Base-by-base conservation (phyloP, 2,329 filamentous ascomycete species). In the Xylariaceae sp. region DNA sequence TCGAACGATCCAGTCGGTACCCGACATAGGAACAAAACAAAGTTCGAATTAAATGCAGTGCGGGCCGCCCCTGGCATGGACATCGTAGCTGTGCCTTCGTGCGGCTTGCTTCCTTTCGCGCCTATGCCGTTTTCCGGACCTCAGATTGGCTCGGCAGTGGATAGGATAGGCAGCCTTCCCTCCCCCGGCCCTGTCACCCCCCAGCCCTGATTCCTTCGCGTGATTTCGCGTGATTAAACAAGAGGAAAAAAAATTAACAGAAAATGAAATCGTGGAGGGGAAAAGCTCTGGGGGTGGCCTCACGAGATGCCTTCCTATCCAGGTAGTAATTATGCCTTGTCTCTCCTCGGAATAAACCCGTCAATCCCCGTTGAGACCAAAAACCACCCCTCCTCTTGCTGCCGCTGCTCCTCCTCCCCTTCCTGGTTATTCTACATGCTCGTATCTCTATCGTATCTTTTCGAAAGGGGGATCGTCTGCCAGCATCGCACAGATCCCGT, bases 1-100 rank as follows among this genome's bases (percentile, higher is more conserved):
- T n/a, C n/a, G n/a, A n/a, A n/a, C n/a, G n/a, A n/a, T n/a, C n/a
- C n/a, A n/a, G n/a, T n/a, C n/a, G n/a, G n/a, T n/a, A n/a, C n/a
- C n/a, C n/a, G n/a, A n/a, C n/a, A n/a, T n/a, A n/a, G n/a, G n/a
- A n/a, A 45, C 33, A 33, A 41, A 29, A 6, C 21, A 15, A 23
- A 41, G 11, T 51, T 50, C 36, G 47, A 35, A 20, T 16, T 27
- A 21, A 20, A 32, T 49, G 51, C 53, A 55, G 30, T 43, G n/a
- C 24, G 30, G 49, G 32, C 45, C 48, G 53, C 35, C 48, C 32
- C 48, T 42, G 18, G 29, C 24, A 41, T 36, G n/a, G n/a, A n/a
- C n/a, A n/a, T n/a, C n/a, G n/a, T n/a, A n/a, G n/a, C n/a, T n/a
- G n/a, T n/a, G n/a, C n/a, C n/a, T n/a, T n/a, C n/a, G n/a, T n/a